A percentile compares a stretch with the other conserved stretches of the same genome.
Conservation (phyloP, 805 yeast genomes). For the Kockiozyma suomiensis region DNA sequence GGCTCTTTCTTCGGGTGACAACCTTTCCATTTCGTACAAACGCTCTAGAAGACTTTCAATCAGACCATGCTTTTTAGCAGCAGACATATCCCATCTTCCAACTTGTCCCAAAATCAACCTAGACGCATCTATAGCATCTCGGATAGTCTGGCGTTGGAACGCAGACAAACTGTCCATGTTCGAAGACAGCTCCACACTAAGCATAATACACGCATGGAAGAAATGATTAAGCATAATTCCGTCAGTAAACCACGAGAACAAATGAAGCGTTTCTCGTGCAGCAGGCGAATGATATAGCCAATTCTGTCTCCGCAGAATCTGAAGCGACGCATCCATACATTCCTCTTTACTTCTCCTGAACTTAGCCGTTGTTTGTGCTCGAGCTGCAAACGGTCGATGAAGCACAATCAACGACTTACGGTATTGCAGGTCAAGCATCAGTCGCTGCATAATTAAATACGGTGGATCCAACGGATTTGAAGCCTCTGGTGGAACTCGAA, state of each 20-base stretch:
- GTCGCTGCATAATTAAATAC: slow-evolving; percentile 38
- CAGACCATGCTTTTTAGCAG: slow-evolving; percentile 23
- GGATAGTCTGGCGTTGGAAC: slow-evolving; percentile 24
- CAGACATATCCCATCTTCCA: slow-evolving; percentile 21
- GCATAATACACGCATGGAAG: slow-evolving; percentile 34
- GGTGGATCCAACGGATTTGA: slow-evolving; percentile 35
- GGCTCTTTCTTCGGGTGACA: slow-evolving; percentile 29
- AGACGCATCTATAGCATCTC: slow-evolving; percentile 24
- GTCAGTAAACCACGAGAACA: slow-evolving; percentile 29
- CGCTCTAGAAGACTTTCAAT: slow-evolving; percentile 24
- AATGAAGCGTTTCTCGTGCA: slow-evolving; percentile 17
- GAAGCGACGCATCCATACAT: slow-evolving; percentile 32
- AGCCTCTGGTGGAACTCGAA: slow-evolving; percentile 34
- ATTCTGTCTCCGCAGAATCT: slow-evolving; percentile 26
- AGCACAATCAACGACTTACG: slow-evolving; percentile 39
- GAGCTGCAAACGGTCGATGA: slow-evolving; percentile 38
- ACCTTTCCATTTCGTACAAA: slow-evolving; percentile 19
- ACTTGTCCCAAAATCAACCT: slow-evolving; percentile 17
- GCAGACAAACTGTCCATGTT: slow-evolving; percentile 25
- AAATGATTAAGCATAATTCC: slow-evolving; percentile 29
- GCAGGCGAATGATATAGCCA: slow-evolving; percentile 32
- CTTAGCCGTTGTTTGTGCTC: slow-evolving; percentile 13
- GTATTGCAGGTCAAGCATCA: slow-evolving; percentile 39
- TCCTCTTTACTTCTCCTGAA: slow-evolving; percentile 31
- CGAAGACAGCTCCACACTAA: slow-evolving; percentile 26